Conservation (phyloP, 2,329 filamentous ascomycete species). For the Arachnopeziza araneosa region DNA sequence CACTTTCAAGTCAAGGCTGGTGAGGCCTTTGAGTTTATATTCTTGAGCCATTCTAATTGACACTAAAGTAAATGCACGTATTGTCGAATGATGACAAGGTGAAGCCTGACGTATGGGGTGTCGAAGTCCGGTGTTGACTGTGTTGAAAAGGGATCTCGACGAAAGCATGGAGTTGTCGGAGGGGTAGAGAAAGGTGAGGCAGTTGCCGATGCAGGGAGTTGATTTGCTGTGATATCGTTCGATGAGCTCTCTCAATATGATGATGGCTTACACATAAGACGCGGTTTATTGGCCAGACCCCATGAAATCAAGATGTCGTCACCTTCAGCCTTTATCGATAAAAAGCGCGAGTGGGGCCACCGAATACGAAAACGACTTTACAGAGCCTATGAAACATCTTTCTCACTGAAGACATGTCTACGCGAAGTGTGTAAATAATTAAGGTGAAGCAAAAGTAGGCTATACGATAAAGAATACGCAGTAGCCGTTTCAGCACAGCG, state of each 20-base stretch:
- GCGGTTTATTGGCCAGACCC: neutral
- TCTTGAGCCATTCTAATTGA: constrained; percentile 39
- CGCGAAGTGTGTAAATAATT: too few relatives aligned
- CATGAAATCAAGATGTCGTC: neutral
- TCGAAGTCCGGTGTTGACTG: constrained; percentile 10
- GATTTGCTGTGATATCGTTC: neutral
- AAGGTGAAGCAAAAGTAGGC: too few relatives aligned
- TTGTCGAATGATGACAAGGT: constrained; percentile 9
- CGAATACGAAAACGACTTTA: too few relatives aligned
- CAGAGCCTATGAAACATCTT: too few relatives aligned
- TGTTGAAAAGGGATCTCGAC: neutral
- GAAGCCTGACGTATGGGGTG: constrained; percentile 1
- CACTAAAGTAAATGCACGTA: constrained; percentile 16
- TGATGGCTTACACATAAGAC: neutral
- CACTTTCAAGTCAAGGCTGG: constrained; percentile 66
- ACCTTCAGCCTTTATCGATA: neutral
- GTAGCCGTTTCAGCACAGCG: too few relatives aligned
- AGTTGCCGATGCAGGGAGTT: neutral
- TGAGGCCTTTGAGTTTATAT: constrained; percentile 71
- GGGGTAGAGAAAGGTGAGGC: neutral
- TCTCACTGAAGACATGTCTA: too few relatives aligned
- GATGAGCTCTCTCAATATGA: neutral
- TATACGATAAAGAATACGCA: too few relatives aligned
- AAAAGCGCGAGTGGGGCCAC: too few relatives aligned
- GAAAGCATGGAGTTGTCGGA: neutral